phyloP scores from a whole-genome alignment of 805 yeast genomes.

The Lipomyces anomalus region DNA sequence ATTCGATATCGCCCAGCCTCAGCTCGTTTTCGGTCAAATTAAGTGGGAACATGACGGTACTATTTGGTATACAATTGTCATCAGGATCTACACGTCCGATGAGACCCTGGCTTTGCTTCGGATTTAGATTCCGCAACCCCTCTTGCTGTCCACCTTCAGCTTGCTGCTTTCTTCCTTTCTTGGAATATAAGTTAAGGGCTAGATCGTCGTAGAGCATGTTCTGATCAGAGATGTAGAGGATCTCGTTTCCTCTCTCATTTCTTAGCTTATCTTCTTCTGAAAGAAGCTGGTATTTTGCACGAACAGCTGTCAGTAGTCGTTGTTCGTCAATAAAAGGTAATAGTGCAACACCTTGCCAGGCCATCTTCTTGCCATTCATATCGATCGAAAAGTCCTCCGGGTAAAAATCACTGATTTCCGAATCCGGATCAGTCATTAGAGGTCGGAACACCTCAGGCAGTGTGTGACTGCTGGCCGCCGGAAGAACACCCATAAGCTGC shows the following conservation, averaged over 20 bases:
- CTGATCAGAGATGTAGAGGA: constrained; percentile 58
- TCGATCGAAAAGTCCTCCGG: constrained; percentile 85
- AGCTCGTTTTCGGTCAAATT: constrained; percentile 10
- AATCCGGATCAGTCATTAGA: constrained; percentile 69
- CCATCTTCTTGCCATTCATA: constrained; percentile 91
- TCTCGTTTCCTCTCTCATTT: constrained; percentile 65
- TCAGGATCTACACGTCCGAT: constrained; percentile 34
- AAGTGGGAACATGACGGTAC: constrained; percentile 16
- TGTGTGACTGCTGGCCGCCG: constrained; percentile 86
- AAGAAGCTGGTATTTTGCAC: constrained; percentile 54
- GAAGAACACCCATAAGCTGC: constrained; percentile 90
- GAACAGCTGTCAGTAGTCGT: constrained; percentile 63
- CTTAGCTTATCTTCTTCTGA: constrained; percentile 64
- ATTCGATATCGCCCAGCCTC: constrained; percentile 34
- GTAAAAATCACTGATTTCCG: constrained; percentile 85
- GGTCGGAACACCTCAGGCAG: constrained; percentile 76
- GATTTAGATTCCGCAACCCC: too few species aligned
- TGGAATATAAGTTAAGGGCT: constrained; percentile 32
- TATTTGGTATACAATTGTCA: constrained; percentile 11
- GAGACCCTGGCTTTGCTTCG: constrained; percentile 23
- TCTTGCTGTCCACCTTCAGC: constrained; percentile 1
- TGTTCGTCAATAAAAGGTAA: constrained; percentile 85
- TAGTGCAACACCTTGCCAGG: constrained; percentile 92
- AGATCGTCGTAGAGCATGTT: constrained; percentile 47
- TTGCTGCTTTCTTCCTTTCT: constrained; percentile 13